Evolutionary conservation across 163 green algal species (phyloP).

Genomic region (Scenedesmus sp.): DNA sequence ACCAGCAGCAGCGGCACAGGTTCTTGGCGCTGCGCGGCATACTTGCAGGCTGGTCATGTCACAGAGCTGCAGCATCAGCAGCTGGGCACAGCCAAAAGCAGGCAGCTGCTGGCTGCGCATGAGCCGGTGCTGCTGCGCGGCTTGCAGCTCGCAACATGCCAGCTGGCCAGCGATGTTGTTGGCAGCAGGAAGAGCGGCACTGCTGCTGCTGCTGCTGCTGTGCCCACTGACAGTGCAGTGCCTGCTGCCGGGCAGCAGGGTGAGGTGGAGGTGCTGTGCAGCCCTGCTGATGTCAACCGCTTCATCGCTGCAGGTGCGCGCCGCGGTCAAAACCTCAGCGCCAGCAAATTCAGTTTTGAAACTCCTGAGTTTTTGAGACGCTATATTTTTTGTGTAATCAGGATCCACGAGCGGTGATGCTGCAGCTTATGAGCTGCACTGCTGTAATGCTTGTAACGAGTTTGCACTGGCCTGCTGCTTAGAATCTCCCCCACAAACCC

Average conservation of each 20-base stretch:
- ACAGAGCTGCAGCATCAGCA: not conserved
- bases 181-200: not conserved
- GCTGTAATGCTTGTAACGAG: too few species aligned
- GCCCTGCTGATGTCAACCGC: slow-evolving; percentile 20
- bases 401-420: too few species aligned
- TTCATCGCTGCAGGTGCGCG: slow-evolving; percentile 30
- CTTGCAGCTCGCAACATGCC: not conserved
- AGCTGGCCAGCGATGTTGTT: not conserved
- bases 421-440: too few species aligned
- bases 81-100: not conserved
- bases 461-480: too few species aligned
- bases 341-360: too few species aligned
- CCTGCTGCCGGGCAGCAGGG: not conserved
- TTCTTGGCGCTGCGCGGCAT: slow-evolving; percentile 34
- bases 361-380: too few species aligned
- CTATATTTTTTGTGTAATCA: too few species aligned
- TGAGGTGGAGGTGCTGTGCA: slow-evolving; percentile 30
- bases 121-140: slow-evolving; percentile 18
- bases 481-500: too few species aligned
- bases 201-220: not conserved
- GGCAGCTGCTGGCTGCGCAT: not conserved
- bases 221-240: not conserved
- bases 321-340: too few species aligned
- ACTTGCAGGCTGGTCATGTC: not conserved
- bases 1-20: not conserved